Base-by-base conservation (phyloP, 768 basidiomycete genomes). In the Suillus occidentalis region DNA sequence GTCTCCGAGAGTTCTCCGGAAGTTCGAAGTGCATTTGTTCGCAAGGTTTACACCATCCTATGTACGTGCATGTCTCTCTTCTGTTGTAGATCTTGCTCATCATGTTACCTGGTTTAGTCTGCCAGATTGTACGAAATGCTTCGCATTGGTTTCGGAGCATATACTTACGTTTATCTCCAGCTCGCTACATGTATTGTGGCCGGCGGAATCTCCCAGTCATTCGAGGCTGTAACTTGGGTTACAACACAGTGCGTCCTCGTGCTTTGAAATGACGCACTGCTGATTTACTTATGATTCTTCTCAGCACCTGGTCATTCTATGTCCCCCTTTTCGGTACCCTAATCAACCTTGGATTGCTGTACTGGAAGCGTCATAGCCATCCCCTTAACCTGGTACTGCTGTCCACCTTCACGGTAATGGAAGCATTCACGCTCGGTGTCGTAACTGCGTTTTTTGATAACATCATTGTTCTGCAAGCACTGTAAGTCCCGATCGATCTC, bases 321-420 rank as follows among this genome's bases (percentile, higher is more conserved):
- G 78, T 92, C 28, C 87, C 91, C 13, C 81, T 94, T 43, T 84
- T 95, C 67, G 92, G 89, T 25, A 90, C 92, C 25, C 79, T 98
- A 65, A 75, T 91, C 71, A 91, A 90, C 66, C 86, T 97, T 36
- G 88, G 89, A 1, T 77, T 92, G 42, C 84, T 95, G 6, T 97
- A 87, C 81, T 96, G 91, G 91, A 96, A 97, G 78, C 89, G 96
- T 63, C 95, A 97, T 76, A 87, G 86, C 73, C 88, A 93, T 75
- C 97, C 97, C 28, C 80, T 87, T 75, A 99, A 99, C 77, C 82
- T 97, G 65, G 82, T 94, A 55, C 81, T 98, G 36, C 82, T 99
- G 43, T 87, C 89, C 22, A 82, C 90, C 2, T 99, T 99, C 78
- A 99, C 97, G 10, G 72, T 92, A 28, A 82, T 97, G 82, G 97